Base-by-base conservation (phyloP, 2,329 filamentous ascomycete genomes). In the Myriosclerotinia duriaeana region DNA sequence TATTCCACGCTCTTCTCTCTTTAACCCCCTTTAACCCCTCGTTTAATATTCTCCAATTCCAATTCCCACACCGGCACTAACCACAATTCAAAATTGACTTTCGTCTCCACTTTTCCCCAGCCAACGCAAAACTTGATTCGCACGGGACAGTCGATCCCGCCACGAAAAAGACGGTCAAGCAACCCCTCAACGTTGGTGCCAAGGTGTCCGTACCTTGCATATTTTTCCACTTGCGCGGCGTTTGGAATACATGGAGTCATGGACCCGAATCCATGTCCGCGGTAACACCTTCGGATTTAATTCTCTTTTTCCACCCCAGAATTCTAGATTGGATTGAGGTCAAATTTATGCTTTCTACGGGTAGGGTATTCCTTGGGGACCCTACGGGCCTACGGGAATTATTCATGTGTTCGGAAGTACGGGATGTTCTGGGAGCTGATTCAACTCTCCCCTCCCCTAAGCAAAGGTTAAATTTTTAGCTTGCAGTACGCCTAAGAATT, bases 181-280 rank as follows among this genome's bases (percentile, higher is more conserved):
- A 17, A 5, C 52, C 30, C 30, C 9, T 20, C 52, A 53, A 34
- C 26, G 52, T 34, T 34, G 30, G 30, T 4, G 30, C 26, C 7
- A 14, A 52, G 48, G 5, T 5, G 4, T 14, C 30, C 30, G 56
- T 59, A 36, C 56, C 42, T 59, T 48, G 56, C 56, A 60, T 60
- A 15, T n/a, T 34, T 50, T 50, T 26, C 9, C n/a, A 38, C 20
- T 38, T 38, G 53, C 30, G 30, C n/a, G 8, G 53, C 30, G 20
- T 12, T 6, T 44, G 3, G 15, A 44, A 38, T 36, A 6, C 12
- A 9, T n/a, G n/a, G n/a, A n/a, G n/a, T n/a, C 14, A 42, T 17
- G 38, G n/a, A 56, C 26, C 17, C 22, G 3, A 30, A 58, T 44
- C 55, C 38, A 34, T 22, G 40, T 14, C 40, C 40, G 5, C 40